Evolutionary conservation across 176 grass and related monocot genomes (phyloP).

Genomic region (Microstegium vimineum): DNA sequence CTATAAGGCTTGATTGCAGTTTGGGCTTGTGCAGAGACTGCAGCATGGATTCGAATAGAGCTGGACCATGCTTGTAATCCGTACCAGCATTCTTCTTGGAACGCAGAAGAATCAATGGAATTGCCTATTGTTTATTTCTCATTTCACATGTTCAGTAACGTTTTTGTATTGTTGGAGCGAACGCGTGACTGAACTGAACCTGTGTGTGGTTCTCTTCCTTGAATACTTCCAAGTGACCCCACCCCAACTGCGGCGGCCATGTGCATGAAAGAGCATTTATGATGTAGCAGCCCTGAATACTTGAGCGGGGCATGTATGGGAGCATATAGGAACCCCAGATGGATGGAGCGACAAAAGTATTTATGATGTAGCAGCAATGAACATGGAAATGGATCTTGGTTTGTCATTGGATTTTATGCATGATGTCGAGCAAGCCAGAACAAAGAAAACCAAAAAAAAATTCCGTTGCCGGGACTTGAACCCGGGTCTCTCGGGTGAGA

Average conservation of each 20-base stretch:
- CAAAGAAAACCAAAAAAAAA: neutral
- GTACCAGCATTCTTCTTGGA: neutral
- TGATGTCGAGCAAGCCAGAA: neutral
- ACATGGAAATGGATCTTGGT: no score
- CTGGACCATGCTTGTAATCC: neutral
- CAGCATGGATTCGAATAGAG: neutral
- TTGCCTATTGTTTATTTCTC: neutral
- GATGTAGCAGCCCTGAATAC: no score
- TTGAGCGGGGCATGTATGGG: no score
- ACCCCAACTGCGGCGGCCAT: neutral
- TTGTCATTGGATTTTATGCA: no score
- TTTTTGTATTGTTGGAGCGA: neutral
- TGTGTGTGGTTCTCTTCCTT: neutral
- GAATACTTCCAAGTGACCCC: neutral
- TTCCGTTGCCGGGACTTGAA: constrained; percentile 90
- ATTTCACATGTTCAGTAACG: neutral
- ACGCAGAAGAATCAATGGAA: neutral
- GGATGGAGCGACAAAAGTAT: no score
- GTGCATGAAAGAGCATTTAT: neutral
- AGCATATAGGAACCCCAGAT: no score
- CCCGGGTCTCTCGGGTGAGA: constrained; percentile 91
- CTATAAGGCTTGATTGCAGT: neutral
- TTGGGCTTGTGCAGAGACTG: neutral
- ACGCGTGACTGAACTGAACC: neutral
- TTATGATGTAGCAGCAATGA: no score